Conservation (phyloP, 768 basidiomycete species). For the Mycena floridula region DNA sequence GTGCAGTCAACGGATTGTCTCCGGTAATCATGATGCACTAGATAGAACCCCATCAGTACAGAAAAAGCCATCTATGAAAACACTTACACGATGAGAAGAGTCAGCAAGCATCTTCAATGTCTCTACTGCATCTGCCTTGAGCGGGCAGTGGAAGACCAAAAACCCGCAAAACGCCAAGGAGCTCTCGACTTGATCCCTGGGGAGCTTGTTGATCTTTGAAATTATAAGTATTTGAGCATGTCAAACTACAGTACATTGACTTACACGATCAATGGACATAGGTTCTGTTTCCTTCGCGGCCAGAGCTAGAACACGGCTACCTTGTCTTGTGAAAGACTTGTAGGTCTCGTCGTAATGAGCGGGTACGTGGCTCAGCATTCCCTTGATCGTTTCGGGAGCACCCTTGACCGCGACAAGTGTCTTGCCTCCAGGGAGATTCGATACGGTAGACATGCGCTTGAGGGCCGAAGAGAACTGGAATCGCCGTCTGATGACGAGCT, state of each 20-base stretch:
- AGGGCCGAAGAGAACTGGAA: constrained; percentile 98
- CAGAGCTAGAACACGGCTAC: constrained; percentile 89
- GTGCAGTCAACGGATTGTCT: constrained; percentile 95
- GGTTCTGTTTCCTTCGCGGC: constrained; percentile 80
- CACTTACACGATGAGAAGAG: constrained; percentile 88
- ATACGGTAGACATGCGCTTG: constrained; percentile 95
- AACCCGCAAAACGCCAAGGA: constrained; percentile 86
- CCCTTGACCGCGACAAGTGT: constrained; percentile 82
- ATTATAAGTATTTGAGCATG: not conserved
- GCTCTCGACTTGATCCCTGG: constrained; percentile 76
- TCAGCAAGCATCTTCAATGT: constrained; percentile 92
- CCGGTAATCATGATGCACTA: constrained; percentile 99
- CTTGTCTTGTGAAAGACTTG: constrained; percentile 89
- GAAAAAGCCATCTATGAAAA: not conserved
- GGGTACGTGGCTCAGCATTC: constrained; percentile 74
- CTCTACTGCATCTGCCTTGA: constrained; percentile 89
- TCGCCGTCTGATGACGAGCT: constrained; percentile 75
- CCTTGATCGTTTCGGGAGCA: constrained; percentile 93
- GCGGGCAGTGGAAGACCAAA: constrained; percentile 96
- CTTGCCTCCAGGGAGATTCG: constrained; percentile 50
- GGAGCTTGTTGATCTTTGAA: constrained; percentile 79
- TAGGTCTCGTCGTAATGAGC: constrained; percentile 87
- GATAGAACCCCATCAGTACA: constrained; percentile 1
- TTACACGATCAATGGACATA: constrained; percentile 68
- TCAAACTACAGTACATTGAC: constrained; percentile 8